Conservation (phyloP, 208 protist genomes). For the Leishmania guyanensis region DNA sequence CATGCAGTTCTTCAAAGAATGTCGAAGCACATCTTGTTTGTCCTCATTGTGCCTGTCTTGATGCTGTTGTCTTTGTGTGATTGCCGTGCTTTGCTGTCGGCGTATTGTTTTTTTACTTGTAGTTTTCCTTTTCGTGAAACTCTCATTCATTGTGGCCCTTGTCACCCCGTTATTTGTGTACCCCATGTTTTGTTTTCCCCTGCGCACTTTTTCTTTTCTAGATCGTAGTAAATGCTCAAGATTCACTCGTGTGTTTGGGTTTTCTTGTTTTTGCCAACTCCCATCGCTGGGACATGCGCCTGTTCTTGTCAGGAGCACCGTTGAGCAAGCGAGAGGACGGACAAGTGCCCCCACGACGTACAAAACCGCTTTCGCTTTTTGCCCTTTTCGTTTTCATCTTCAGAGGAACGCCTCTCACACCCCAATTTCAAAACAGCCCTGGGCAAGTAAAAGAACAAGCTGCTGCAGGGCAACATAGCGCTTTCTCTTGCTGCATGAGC, state of each 20-base stretch:
- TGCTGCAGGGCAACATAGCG: not conserved
- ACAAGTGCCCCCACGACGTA: no score
- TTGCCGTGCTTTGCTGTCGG: not conserved
- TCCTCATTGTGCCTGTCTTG: not conserved
- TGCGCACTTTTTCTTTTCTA: not conserved
- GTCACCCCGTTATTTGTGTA: not conserved
- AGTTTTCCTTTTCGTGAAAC: not conserved
- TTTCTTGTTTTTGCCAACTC: not conserved
- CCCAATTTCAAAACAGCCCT: not conserved
- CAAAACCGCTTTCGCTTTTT: no score
- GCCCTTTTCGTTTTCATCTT: not conserved
- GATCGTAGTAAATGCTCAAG: constrained; percentile 4
- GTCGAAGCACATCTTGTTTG: not conserved
- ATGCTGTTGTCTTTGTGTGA: not conserved
- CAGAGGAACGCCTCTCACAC: not conserved
- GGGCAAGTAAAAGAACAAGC: not conserved
- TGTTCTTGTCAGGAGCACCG: not conserved
- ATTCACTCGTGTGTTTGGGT: not conserved
- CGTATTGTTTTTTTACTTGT: not conserved
- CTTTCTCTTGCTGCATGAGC: not conserved
- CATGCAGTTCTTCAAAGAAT: not conserved
- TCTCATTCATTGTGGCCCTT: not conserved
- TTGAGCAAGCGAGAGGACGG: no score
- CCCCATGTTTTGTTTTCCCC: not conserved
- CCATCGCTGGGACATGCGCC: not conserved